phyloP scores from a whole-genome alignment of 208 protist genomes.

The Entamoeba moshkovskii region DNA sequence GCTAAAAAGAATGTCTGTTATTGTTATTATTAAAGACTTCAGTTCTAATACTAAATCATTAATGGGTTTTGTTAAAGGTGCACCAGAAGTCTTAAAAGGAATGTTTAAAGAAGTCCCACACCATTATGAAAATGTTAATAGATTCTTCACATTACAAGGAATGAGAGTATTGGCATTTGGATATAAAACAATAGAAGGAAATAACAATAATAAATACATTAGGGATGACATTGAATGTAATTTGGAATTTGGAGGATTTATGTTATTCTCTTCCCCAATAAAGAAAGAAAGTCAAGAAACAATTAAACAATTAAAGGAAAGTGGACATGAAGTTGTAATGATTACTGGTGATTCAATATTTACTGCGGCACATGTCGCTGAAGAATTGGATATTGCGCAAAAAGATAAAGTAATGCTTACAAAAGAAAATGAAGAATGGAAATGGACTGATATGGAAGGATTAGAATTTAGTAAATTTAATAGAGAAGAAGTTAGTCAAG shows the following conservation, averaged over 20 bases:
- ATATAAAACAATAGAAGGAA: conserved; percentile 43
- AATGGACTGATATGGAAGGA: background rate
- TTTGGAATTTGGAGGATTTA: conserved; percentile 78
- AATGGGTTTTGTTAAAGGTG: conserved; percentile 61
- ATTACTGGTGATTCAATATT: conserved; percentile 31
- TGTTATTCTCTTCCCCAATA: conserved; percentile 58
- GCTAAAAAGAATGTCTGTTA: conserved; percentile 78
- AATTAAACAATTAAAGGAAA: background rate
- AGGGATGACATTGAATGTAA: conserved; percentile 54
- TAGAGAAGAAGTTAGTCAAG: background rate
- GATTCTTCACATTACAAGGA: conserved; percentile 62
- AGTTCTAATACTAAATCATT: background rate
- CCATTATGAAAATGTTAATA: conserved; percentile 57
- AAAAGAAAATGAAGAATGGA: background rate
- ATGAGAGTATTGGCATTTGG: conserved; percentile 83
- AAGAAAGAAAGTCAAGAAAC: background rate
- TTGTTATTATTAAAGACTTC: conserved; percentile 44
- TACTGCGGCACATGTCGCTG: conserved; percentile 22
- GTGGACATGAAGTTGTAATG: conserved; percentile 9
- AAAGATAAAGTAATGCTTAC: background rate
- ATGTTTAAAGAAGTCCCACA: conserved; percentile 59
- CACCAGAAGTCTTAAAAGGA: conserved; percentile 70
- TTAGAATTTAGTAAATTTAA: background rate
- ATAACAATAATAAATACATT: background rate
- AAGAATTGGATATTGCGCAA: background rate